A percentile compares a stretch with the other conserved stretches of the same genome.
phyloP scores from a whole-genome alignment of 2,329 filamentous ascomycete genomes.

The Chaetomium strumarium region DNA sequence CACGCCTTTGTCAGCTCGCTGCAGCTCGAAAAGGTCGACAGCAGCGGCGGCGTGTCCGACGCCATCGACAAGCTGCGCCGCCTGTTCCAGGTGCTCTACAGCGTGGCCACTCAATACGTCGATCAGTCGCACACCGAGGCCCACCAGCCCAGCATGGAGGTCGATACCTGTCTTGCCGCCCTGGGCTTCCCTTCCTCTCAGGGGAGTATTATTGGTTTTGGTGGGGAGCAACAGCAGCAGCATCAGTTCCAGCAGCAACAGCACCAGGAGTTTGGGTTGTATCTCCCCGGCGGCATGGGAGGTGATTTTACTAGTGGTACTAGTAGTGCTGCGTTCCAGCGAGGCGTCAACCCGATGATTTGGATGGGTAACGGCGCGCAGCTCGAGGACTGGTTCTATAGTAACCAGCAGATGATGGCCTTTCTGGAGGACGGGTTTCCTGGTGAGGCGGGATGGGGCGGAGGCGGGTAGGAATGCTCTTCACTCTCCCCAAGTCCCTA shows the following conservation, averaged over 20 bases:
- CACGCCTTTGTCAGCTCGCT: constrained; percentile 52
- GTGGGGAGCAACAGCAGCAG: no score
- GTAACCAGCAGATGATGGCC: constrained; percentile 34
- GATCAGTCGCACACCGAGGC: constrained; percentile 30
- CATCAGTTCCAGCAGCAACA: no score
- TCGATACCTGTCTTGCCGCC: constrained; percentile 47
- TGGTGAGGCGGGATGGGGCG: neutral
- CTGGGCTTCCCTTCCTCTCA: constrained; percentile 37
- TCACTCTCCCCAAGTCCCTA: no score
- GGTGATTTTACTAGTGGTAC: neutral
- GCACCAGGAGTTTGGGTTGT: no score
- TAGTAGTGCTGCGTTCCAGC: constrained; percentile 9
- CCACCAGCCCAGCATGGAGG: constrained; percentile 26
- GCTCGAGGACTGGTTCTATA: constrained; percentile 36
- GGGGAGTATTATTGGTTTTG: constrained; percentile 2
- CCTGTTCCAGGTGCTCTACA: constrained; percentile 53
- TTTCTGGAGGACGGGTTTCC: constrained; percentile 28
- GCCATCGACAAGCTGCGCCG: constrained; percentile 42
- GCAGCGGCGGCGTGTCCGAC: constrained; percentile 45
- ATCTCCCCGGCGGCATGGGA: no score
- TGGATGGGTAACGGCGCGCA: constrained; percentile 36
- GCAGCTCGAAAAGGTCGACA: constrained; percentile 34
- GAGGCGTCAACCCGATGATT: constrained; percentile 25
- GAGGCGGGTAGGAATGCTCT: neutral
- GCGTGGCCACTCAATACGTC: constrained; percentile 52